Evolutionary conservation across 2,329 filamentous ascomycete genomes (phyloP).

Genomic region (Aspergillus ustus): DNA sequence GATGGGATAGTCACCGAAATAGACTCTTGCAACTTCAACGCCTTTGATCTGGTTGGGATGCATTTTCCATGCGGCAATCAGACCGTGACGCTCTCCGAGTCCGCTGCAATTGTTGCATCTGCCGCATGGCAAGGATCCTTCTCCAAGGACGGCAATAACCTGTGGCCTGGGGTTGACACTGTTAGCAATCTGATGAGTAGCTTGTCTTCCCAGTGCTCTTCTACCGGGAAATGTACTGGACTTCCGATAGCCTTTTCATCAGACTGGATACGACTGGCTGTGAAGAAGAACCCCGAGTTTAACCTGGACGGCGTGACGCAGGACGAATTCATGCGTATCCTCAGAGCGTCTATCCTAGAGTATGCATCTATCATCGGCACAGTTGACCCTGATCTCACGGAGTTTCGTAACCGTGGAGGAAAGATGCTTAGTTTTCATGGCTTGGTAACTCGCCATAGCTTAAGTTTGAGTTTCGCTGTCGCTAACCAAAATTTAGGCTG

Average conservation of each 20-base stretch:
- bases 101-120: constrained; percentile 1
- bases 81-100: not conserved
- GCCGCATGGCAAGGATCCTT: constrained; percentile 6
- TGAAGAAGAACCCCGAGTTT: constrained; percentile 8
- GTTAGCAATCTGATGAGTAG: not conserved
- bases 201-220: constrained; percentile 1
- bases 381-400: constrained; percentile 7
- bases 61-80: not conserved
- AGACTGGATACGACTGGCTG: constrained; percentile 7
- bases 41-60: constrained; percentile 5
- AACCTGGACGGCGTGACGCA: constrained; percentile 2
- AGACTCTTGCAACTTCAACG: constrained; percentile 5
- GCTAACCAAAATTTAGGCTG: not conserved
- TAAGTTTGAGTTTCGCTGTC: not conserved
- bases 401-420: constrained; percentile 7
- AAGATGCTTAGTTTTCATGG: constrained; percentile 15
- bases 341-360: constrained; percentile 1
- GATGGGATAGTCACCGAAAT: constrained; percentile 8
- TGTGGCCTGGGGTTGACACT: constrained; percentile 3
- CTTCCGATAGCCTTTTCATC: constrained; percentile 3
- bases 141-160: not conserved
- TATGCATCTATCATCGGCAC: constrained; percentile 10
- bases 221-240: not conserved
- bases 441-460: constrained; percentile 1
- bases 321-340: not conserved